Percentiles rank a stretch among this genome's conserved stretches.
phyloP scores from a whole-genome alignment of 805 yeast genomes.

The Middelhovenomyces tepae region DNA sequence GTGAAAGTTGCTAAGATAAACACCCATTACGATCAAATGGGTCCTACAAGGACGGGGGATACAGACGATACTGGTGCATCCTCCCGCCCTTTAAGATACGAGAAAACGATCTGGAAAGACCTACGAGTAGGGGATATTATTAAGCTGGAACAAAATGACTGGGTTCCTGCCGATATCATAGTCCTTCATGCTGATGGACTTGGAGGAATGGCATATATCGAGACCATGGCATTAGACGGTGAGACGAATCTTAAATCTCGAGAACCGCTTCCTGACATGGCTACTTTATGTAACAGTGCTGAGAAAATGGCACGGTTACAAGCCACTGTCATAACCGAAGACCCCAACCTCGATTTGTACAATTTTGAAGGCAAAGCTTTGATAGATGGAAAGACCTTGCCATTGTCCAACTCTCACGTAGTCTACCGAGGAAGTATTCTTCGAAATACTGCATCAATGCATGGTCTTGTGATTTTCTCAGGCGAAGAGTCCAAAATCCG shows the following conservation, averaged over 20 bases:
- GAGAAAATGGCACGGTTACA: constrained; percentile 40
- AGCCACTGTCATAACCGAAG: constrained; percentile 63
- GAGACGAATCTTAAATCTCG: constrained; percentile 85
- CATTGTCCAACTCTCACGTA: constrained; percentile 76
- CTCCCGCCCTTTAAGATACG: constrained; percentile 22
- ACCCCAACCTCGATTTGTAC: constrained; percentile 86
- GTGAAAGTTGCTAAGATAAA: constrained; percentile 34
- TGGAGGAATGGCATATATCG: constrained; percentile 67
- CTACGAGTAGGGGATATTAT: constrained; percentile 83
- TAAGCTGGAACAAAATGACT: constrained; percentile 65
- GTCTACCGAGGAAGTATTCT: constrained; percentile 83
- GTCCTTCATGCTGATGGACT: constrained; percentile 55
- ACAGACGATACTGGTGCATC: constrained; percentile 1
- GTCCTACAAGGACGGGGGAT: neutral
- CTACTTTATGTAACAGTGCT: constrained; percentile 42
- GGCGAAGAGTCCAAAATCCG: constrained; percentile 96
- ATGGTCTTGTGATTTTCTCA: constrained; percentile 82
- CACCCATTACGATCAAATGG: constrained; percentile 10
- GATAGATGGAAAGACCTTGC: constrained; percentile 35
- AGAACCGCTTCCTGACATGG: constrained; percentile 55
- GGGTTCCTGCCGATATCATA: constrained; percentile 89
- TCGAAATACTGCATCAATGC: constrained; percentile 65
- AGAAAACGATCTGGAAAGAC: constrained; percentile 55
- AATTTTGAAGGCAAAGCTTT: constrained; percentile 68
- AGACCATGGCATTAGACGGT: constrained; percentile 97